Percentiles rank a stretch among this genome's conserved stretches.
These are phyloP conservation scores for Fonsecaea nubica DNA, from an alignment of 2,329 filamentous ascomycete genomes.

Conservation along the genomic window DNA sequence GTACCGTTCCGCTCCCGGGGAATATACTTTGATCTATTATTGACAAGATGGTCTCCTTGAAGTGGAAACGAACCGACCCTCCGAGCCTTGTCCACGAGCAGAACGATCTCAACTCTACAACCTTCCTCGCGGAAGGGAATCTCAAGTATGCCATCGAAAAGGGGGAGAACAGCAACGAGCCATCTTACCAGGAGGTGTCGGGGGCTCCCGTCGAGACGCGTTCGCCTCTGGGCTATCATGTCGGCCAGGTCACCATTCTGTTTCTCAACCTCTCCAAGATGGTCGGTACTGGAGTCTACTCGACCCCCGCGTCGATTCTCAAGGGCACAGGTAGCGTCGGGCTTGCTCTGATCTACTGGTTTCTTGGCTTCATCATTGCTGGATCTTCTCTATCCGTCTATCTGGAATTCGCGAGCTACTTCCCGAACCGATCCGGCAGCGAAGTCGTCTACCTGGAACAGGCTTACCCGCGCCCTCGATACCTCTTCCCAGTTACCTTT, in stretches of 20 bases:
- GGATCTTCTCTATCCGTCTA: conserved; percentile 64
- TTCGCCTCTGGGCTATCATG: conserved; percentile 66
- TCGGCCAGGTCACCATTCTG: conserved; percentile 62
- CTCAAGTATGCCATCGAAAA: conserved; percentile 52
- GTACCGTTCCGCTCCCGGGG: not conserved
- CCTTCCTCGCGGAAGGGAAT: conserved; percentile 46
- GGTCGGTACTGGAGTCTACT: conserved; percentile 70
- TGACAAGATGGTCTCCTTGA: conserved; percentile 7
- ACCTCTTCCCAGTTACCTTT: conserved; percentile 69
- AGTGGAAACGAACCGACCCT: conserved; percentile 7
- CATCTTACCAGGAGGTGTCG: conserved; percentile 65
- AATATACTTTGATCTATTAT: not conserved
- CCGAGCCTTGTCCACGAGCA: not conserved
- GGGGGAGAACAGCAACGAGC: conserved; percentile 57
- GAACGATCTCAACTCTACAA: conserved; percentile 3
- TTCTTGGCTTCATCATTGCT: conserved; percentile 66
- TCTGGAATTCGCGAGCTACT: conserved; percentile 69
- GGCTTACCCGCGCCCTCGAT: conserved; percentile 66
- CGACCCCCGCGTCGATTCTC: conserved; percentile 65
- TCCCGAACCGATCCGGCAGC: conserved; percentile 69
- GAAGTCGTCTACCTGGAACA: conserved; percentile 74
- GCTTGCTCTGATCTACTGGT: conserved; percentile 68
- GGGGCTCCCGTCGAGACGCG: conserved; percentile 66
- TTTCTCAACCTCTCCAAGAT: conserved; percentile 69
- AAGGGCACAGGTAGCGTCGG: conserved; percentile 67